These are phyloP conservation scores for Colletotrichum tropicale DNA, from an alignment of 2,329 filamentous ascomycete species.

Conservation along the genomic window DNA sequence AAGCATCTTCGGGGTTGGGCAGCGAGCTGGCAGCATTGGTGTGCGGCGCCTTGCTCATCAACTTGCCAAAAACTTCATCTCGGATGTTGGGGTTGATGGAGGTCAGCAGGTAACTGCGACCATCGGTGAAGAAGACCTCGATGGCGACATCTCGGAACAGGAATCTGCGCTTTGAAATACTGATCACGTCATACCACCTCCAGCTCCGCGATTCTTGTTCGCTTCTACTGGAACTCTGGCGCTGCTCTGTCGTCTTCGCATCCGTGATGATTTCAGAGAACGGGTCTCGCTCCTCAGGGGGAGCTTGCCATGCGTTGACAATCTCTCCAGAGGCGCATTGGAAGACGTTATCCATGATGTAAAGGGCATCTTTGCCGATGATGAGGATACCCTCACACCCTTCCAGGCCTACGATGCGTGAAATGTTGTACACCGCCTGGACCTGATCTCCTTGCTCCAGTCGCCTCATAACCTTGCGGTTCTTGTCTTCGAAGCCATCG, in stretches of 20 bases:
- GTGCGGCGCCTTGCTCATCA: conserved; percentile 81
- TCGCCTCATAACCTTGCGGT: conserved; percentile 95
- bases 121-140: conserved; percentile 98
- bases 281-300: conserved; percentile 88
- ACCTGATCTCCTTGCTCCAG: conserved; percentile 90
- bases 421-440: conserved; percentile 93
- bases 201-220: conserved; percentile 89
- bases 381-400: conserved; percentile 93
- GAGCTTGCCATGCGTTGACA: conserved; percentile 94
- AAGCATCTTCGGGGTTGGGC: conserved; percentile 83
- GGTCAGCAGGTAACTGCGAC: conserved; percentile 91
- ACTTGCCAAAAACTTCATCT: conserved; percentile 80
- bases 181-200: conserved; percentile 94
- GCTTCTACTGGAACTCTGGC: conserved; percentile 55
- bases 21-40: conserved; percentile 72
- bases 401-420: conserved; percentile 90
- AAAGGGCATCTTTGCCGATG: conserved; percentile 87
- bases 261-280: conserved; percentile 94
- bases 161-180: conserved; percentile 93
- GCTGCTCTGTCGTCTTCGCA: conserved; percentile 65
- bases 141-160: conserved; percentile 94
- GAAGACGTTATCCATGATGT: conserved; percentile 96
- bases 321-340: conserved; percentile 95
- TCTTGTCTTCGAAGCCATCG: conserved; percentile 92
- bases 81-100: conserved; percentile 75